Percentiles rank a stretch among this genome's conserved stretches.
Conservation (phyloP, 2,329 filamentous ascomycete species). For the Fusarium sterilihyphosum region DNA sequence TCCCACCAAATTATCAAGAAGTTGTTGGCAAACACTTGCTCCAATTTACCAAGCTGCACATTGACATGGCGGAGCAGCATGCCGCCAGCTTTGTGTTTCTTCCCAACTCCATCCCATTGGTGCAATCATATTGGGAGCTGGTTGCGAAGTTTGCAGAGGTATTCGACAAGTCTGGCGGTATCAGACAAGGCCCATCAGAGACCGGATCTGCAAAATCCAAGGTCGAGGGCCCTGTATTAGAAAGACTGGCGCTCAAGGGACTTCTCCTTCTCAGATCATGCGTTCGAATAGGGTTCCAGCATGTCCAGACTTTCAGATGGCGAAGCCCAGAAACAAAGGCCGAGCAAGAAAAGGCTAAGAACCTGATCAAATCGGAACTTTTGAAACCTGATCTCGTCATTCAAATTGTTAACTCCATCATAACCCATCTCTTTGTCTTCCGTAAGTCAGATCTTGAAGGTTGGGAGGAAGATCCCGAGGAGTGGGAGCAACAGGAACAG, state of each 20-base stretch:
- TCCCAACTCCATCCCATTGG: conserved; percentile 80
- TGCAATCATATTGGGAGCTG: conserved; percentile 86
- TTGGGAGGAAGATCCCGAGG: conserved; percentile 94
- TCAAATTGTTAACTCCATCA: conserved; percentile 83
- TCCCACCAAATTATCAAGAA: conserved; percentile 64
- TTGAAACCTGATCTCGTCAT: conserved; percentile 81
- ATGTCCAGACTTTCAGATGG: conserved; percentile 85
- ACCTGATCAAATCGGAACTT: conserved; percentile 76
- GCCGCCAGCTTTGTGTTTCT: conserved; percentile 85
- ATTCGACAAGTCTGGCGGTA: conserved; percentile 70
- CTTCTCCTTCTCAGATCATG: conserved; percentile 85
- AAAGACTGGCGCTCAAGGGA: conserved; percentile 84
- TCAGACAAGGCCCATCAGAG: conserved; percentile 56
- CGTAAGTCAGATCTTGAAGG: conserved; percentile 84
- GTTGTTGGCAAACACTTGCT: conserved; percentile 86
- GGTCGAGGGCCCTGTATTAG: conserved; percentile 71
- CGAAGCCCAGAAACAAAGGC: conserved; percentile 77
- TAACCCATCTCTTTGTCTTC: conserved; percentile 90
- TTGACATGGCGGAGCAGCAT: conserved; percentile 83
- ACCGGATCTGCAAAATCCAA: conserved; percentile 58
- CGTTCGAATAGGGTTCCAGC: conserved; percentile 84
- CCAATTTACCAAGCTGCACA: conserved; percentile 90
- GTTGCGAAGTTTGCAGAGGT: conserved; percentile 80
- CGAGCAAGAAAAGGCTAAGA: conserved; percentile 76
- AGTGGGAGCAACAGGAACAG: conserved; percentile 93